These are phyloP conservation scores for Zelopaecilomyces penicillatus DNA, from an alignment of 2,329 filamentous ascomycete genomes.

Conservation along the genomic window DNA sequence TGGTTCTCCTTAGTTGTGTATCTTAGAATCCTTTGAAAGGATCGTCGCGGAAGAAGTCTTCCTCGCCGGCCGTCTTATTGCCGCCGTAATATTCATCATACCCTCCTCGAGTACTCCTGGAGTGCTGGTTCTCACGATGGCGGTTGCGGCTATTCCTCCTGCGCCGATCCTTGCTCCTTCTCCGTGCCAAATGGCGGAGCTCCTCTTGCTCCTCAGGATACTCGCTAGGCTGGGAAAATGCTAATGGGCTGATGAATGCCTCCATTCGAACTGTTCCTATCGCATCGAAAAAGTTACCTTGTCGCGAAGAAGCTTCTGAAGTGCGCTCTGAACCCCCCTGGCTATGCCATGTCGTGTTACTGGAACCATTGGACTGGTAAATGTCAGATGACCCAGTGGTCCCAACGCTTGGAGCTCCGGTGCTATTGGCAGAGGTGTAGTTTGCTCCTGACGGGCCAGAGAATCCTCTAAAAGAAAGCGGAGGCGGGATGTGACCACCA, in stretches of 20 bases:
- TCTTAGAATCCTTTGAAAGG: constrained; percentile 53
- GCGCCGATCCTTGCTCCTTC: constrained; percentile 48
- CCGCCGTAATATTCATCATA: constrained; percentile 42
- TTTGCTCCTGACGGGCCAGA: constrained; percentile 45
- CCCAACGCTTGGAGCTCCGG: constrained; percentile 46
- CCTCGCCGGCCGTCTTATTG: constrained; percentile 40
- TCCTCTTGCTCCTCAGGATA: constrained; percentile 43
- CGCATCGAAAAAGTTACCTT: constrained; percentile 69
- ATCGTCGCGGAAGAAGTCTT: constrained; percentile 51
- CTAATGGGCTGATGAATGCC: constrained; percentile 72
- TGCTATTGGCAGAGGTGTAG: constrained; percentile 47
- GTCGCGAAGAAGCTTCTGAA: constrained; percentile 45
- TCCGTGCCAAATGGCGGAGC: constrained; percentile 36
- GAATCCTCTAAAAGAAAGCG: constrained; percentile 71
- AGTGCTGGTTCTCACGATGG: constrained; percentile 40
- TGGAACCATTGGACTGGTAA: constrained; percentile 46
- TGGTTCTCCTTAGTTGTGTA: neutral
- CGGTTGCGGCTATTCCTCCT: constrained; percentile 46
- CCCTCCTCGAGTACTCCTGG: constrained; percentile 29
- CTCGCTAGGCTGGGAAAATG: constrained; percentile 39
- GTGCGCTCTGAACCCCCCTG: constrained; percentile 41
- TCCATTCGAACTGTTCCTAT: constrained; percentile 94
- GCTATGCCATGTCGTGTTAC: constrained; percentile 35
- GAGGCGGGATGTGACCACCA: constrained; percentile 62
- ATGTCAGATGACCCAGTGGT: constrained; percentile 54